Evolutionary conservation across 768 basidiomycete species (phyloP).

Genomic region (Ramaria sp.): DNA sequence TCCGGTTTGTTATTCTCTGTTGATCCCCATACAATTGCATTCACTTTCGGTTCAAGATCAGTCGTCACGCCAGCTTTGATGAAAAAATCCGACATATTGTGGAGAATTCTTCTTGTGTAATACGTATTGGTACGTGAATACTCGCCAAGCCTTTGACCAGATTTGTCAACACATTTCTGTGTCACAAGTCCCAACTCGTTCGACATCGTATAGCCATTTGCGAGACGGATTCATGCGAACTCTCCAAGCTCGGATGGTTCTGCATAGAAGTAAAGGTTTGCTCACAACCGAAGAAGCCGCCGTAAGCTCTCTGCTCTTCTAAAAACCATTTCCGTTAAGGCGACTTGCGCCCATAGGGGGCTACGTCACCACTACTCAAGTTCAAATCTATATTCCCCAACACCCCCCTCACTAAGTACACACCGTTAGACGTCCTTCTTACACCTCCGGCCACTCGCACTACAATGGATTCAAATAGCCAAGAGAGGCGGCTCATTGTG

Average conservation of each 20-base stretch:
- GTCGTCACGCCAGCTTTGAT: conserved; percentile 43
- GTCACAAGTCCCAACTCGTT: conserved; percentile 61
- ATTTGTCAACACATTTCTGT: conserved; percentile 1
- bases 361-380: conserved; percentile 54
- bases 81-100: conserved; percentile 65
- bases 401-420: conserved; percentile 52
- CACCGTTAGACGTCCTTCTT: conserved; percentile 59
- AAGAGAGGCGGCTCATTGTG: conserved; percentile 47
- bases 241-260: conserved; percentile 46
- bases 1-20: conserved; percentile 1
- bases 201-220: conserved; percentile 69
- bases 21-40: background rate
- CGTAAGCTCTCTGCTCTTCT: conserved; percentile 13
- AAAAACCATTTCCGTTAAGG: background rate
- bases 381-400: conserved; percentile 71
- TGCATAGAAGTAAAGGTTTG: conserved; percentile 37
- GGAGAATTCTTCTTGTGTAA: conserved; percentile 53
- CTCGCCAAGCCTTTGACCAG: background rate
- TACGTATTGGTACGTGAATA: conserved; percentile 57
- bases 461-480: conserved; percentile 15
- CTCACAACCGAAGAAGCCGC: conserved; percentile 49
- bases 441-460: conserved; percentile 32
- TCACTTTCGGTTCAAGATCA: conserved; percentile 29
- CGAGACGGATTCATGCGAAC: conserved; percentile 78
- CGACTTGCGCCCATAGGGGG: conserved; percentile 17